Base-by-base conservation (phyloP, 2,329 filamentous ascomycete genomes). In the Herpotrichia juniperi region DNA sequence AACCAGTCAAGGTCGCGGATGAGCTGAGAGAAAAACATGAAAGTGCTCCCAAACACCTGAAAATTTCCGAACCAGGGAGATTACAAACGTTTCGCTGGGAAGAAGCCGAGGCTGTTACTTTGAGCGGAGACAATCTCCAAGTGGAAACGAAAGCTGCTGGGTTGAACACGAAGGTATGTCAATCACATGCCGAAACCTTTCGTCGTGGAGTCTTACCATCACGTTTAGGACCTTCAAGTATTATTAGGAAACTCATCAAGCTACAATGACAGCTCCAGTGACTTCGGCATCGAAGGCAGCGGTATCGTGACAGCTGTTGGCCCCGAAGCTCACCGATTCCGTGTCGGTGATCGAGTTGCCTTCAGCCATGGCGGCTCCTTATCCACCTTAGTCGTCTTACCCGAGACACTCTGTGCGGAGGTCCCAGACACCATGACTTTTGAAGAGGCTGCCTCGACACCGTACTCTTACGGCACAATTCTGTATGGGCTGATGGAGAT, bases 181-280 rank as follows among this genome's bases (percentile, higher is more conserved):
- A n/a, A n/a, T n/a, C n/a, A n/a, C n/a, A n/a, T n/a, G n/a, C n/a
- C n/a, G n/a, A n/a, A n/a, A n/a, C n/a, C n/a, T n/a, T n/a, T n/a
- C n/a, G n/a, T n/a, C n/a, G n/a, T n/a, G n/a, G n/a, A n/a, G n/a
- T n/a, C n/a, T n/a, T n/a, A n/a, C n/a, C n/a, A n/a, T n/a, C n/a
- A n/a, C n/a, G n/a, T 30, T 74, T 75, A 58, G 71, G 52, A 39
- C 54, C 57, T 42, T 48, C 58, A 17, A 19, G 53, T 3, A 34
- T 53, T 3, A 37, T 26, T 8, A 55, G 48, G 52, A 75, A 74
- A 9, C 51, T 63, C 24, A 42, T 67, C 3, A 67, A 73, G 44
- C 55, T 75, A 4, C 39, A n/a, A 8, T 7, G 22, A 14, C 40
- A 19, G 25, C 12, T 25, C n/a, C n/a, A n/a, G n/a, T n/a, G n/a